phyloP scores from a whole-genome alignment of 371 early-diverging fungal genomes.

The Neoconidiobolus thromboides region DNA sequence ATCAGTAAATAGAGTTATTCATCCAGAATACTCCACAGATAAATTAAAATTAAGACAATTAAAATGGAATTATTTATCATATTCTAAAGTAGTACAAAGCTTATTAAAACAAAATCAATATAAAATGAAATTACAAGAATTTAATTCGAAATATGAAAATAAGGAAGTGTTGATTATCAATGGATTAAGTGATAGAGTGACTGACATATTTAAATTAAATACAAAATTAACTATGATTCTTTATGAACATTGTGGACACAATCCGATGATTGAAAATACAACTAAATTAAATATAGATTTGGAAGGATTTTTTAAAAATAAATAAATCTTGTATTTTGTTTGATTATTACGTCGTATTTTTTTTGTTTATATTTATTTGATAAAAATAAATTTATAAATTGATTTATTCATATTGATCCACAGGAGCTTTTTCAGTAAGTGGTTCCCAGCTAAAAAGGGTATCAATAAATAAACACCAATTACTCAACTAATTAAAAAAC shows the following conservation, averaged over 20 bases:
- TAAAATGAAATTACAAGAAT: neutral
- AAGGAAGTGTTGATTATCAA: neutral
- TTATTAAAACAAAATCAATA: neutral
- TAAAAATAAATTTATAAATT: too few relatives aligned
- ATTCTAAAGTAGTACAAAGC: neutral
- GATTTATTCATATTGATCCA: too few relatives aligned
- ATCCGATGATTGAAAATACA: constrained; percentile 1
- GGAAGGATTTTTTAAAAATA: neutral
- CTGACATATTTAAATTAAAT: neutral
- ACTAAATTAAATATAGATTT: neutral
- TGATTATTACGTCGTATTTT: too few relatives aligned
- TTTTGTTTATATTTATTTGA: too few relatives aligned
- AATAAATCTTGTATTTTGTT: too few relatives aligned
- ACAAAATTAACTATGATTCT: neutral
- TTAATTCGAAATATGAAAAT: neutral
- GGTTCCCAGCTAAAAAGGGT: too few relatives aligned
- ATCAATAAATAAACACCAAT: too few relatives aligned
- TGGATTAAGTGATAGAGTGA: neutral
- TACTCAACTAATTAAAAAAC: too few relatives aligned
- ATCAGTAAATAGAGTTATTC: neutral
- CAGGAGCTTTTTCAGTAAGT: too few relatives aligned
- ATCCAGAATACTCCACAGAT: neutral
- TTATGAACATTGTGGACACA: neutral
- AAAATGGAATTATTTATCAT: neutral
- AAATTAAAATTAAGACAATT: neutral